Evolutionary conservation across 1,284 basidiomycete genomes (phyloP), one percentile per base, ranked within the genome.

Genomic region (Ganoderma lingzhi): DNA sequence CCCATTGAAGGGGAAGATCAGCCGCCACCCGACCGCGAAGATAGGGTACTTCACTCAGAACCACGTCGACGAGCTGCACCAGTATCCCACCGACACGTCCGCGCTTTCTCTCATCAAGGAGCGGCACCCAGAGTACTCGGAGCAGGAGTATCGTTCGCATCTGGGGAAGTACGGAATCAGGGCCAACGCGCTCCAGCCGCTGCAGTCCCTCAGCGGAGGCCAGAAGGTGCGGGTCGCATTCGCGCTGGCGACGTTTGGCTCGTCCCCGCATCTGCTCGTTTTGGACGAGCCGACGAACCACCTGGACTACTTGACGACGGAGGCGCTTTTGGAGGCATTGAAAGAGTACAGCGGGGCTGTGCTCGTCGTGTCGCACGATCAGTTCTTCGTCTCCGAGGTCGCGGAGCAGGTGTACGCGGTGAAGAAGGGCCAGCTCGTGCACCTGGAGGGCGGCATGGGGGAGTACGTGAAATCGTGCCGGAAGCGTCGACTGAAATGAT

Each of bases 281-380:
- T 90, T 98, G 73, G 97, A 98, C 79, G 94, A 96, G 81, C 91
- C 91, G 9, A 93, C 92, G 42, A 96, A 96, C 81, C 95, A 96
- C 80, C 87, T 98, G 82, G 97, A 99, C 68, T 82, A 92, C 2
- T 79, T 93, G 9, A 80, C 69, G 44, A 73, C 69, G 5, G 69
- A 72, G 62, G 71, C 70, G 15, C 58, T 70, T 8, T 60, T 70
- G 23, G 69, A 71, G 48, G 70, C 70, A 15, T 62, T 73, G 45
- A 71, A 71, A 51, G 70, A 71, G 65, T 73, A 65, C 55, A 48
- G 42, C 10, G 70, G 70, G 1, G 72, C 71, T n/a, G 71, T 71
- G 2, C 61, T 70, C 2, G 32, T 73, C n/a, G 65, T 68, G n/a
- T 68, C 68, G 32, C 66, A 71, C 65, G 72, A 74, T 62, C 67